These are phyloP conservation scores for Sordaria brevicollis DNA, from an alignment of 495 filamentous ascomycete genomes.

Conservation along the genomic window DNA sequence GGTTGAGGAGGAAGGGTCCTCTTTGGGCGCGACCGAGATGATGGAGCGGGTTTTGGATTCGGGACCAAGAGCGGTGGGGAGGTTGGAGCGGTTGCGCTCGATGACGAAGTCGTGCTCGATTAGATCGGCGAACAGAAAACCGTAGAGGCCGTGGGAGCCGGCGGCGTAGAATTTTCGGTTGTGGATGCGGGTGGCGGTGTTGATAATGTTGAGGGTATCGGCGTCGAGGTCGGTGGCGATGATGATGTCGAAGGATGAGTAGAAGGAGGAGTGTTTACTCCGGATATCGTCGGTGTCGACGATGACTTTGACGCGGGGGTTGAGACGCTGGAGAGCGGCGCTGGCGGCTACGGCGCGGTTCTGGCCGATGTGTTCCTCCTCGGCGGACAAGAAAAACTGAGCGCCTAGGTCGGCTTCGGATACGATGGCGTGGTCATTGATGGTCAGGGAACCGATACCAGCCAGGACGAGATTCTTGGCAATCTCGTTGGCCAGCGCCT, in stretches of 20 bases:
- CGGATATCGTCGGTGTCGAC: slow-evolving; percentile 56
- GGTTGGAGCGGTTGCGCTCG: slow-evolving; percentile 71
- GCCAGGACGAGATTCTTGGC: slow-evolving; percentile 97
- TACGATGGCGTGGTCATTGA: slow-evolving; percentile 71
- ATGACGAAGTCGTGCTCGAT: slow-evolving; percentile 81
- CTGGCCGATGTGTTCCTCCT: slow-evolving; percentile 55
- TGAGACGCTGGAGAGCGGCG: slow-evolving; percentile 70
- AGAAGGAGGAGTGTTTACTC: slow-evolving; percentile 58
- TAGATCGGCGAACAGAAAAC: slow-evolving; percentile 88
- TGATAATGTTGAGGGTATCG: slow-evolving; percentile 60
- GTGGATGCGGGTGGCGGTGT: slow-evolving; percentile 67
- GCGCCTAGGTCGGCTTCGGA: slow-evolving; percentile 74
- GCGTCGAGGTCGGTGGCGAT: slow-evolving; percentile 88
- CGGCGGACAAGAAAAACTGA: slow-evolving; percentile 76
- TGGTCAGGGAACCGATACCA: slow-evolving; percentile 83
- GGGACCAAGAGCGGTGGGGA: slow-evolving; percentile 46
- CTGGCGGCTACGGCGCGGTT: slow-evolving; percentile 79
- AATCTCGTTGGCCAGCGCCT: slow-evolving; percentile 86
- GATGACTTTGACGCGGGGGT: slow-evolving; percentile 75
- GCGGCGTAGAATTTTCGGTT: slow-evolving; percentile 80
- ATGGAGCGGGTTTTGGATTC: slow-evolving; percentile 75
- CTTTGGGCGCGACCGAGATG: slow-evolving; percentile 58
- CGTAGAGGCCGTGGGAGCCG: slow-evolving; percentile 80
- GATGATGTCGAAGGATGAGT: slow-evolving; percentile 66
- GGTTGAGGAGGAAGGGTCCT: too few species aligned